These are phyloP conservation scores for Gossypium rotundifolium DNA, from an alignment of 345 rosid genomes.

Conservation along the genomic window DNA sequence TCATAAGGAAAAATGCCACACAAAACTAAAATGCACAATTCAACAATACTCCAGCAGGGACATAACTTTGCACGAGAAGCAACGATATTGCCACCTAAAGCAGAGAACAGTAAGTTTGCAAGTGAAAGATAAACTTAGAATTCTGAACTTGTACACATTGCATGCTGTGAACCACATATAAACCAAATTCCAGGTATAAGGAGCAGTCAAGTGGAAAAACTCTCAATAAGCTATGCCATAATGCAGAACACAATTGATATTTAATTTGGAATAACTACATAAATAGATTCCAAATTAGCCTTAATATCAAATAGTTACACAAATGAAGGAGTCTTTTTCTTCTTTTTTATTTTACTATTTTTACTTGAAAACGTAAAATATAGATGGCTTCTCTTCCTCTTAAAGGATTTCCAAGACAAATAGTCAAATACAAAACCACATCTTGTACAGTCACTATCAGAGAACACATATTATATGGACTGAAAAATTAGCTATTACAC, in stretches of 20 bases:
- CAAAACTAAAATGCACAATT: neutral
- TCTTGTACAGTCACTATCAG: neutral
- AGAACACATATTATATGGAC: neutral
- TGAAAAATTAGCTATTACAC: neutral
- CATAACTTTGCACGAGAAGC: neutral
- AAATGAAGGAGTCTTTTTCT: neutral
- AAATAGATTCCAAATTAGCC: neutral
- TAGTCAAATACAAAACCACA: neutral
- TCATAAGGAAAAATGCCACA: neutral
- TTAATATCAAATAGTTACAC: neutral
- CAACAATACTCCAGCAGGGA: neutral
- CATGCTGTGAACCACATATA: neutral
- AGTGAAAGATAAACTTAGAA: neutral
- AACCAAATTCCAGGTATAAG: neutral
- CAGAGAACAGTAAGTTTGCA: neutral
- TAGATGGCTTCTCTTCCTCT: neutral
- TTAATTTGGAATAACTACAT: neutral
- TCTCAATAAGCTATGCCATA: neutral
- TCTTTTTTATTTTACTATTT: neutral
- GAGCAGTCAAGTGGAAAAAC: neutral
- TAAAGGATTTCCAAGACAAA: neutral
- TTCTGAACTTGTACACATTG: neutral
- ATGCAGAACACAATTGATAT: neutral
- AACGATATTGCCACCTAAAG: neutral
- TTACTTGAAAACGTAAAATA: neutral